These are phyloP conservation scores for Xanthoconium separans DNA, from an alignment of 1,284 basidiomycete species.

Conservation along the genomic window DNA sequence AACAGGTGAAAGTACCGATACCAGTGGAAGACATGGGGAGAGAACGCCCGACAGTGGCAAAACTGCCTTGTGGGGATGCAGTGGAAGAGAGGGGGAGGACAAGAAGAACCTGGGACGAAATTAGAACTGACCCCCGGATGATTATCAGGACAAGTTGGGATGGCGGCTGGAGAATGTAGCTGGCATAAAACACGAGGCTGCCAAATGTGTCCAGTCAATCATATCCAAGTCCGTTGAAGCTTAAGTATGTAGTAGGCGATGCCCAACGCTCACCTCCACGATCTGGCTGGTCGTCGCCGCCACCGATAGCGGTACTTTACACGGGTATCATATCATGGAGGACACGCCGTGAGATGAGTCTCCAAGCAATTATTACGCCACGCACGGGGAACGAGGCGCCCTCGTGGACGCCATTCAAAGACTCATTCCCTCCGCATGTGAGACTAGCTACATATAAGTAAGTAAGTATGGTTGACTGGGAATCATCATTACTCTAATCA, in stretches of 20 bases:
- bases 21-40: conserved; percentile 30
- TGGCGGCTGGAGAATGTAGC: conserved; percentile 16
- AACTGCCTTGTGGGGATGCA: conserved; percentile 20
- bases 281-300: neutral
- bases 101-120: conserved; percentile 20
- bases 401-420: conserved; percentile 22
- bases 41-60: conserved; percentile 13
- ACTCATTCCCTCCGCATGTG: conserved; percentile 13
- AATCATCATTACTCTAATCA: no score
- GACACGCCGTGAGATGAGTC: conserved; percentile 19
- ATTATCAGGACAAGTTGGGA: conserved; percentile 31
- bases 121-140: conserved; percentile 30
- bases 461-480: no score
- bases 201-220: conserved; percentile 23
- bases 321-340: conserved; percentile 4
- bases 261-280: neutral
- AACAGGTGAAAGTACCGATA: conserved; percentile 39
- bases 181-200: conserved; percentile 36
- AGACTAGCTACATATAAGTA: conserved; percentile 18
- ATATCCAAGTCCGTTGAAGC: no score
- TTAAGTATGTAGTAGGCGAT: neutral
- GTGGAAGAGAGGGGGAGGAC: conserved; percentile 12
- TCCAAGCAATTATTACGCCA: conserved; percentile 22
- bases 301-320: neutral
- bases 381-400: conserved; percentile 26